Evolutionary conservation across 2,329 filamentous ascomycete species (phyloP), one percentile per base, ranked within the genome.

Genomic region (Cladorrhinum sp.): DNA sequence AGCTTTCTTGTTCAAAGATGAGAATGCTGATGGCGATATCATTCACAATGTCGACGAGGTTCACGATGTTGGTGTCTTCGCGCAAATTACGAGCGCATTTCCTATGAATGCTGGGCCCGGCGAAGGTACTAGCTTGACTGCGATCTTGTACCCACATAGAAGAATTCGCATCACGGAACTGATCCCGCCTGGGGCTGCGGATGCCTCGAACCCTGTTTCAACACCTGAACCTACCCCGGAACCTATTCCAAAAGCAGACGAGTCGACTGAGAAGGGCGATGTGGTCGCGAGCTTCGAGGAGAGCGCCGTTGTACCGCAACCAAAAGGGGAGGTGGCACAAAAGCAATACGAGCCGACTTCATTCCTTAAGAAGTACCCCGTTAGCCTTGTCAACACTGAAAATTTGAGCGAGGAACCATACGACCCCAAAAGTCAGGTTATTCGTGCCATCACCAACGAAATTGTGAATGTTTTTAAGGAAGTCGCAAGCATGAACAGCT

Each of bases 401-500:
- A 99, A 99, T 69, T 81, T 99, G 57, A 81, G 82, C 0, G 95
- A 99, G 70, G 90, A 96, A 70, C 88, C 92, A 0, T 91, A 91
- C 72, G 95, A 98, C 73, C 89, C 92, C 71, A 96, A 93, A 76
- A 95, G 90, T 70, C 88, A 89, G 18, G 87, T 95, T 32, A 92
- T 98, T 62, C 88, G 92, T 58, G 95, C 95, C 12, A 87, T 99
- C 50, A 95, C 93, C 54, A 96, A 93, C 70, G 96, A 99, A 77
- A 98, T 99, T 63, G 92, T 99, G 72, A 98, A 97, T 73, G 95
- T 96, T 0, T 98, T 97, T 81, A 98, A 97, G 77, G 93, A 98
- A 73, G 92, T 99, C 57, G 93, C 93, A 9, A 89, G 87, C 50
- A 86, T 97, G 76, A 99, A 98, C 77, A 92, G 90, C 62, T 82